phyloP scores from a whole-genome alignment of 495 filamentous ascomycete genomes.

The Chaetomium fimeti region DNA sequence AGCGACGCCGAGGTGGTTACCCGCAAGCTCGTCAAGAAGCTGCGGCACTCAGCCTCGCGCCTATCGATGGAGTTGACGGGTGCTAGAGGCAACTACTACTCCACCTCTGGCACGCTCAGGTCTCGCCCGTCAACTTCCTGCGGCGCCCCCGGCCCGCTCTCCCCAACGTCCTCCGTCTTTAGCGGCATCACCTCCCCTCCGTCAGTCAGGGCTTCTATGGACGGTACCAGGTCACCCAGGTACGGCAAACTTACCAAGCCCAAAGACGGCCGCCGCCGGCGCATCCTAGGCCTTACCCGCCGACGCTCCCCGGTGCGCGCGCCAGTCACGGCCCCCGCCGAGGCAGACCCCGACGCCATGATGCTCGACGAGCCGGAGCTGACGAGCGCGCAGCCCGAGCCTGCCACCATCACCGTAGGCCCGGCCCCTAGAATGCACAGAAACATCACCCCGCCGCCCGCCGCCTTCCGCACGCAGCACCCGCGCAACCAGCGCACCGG shows the following conservation, averaged over 20 bases:
- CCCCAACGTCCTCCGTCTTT: slow-evolving; percentile 13
- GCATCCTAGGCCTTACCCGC: slow-evolving; percentile 13
- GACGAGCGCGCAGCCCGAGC: neutral
- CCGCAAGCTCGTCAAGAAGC: slow-evolving; percentile 41
- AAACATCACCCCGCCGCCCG: slow-evolving; percentile 13
- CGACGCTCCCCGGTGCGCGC: slow-evolving; percentile 1
- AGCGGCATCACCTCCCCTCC: neutral
- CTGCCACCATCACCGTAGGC: neutral
- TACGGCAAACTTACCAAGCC: slow-evolving; percentile 24
- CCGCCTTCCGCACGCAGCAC: slow-evolving; percentile 9
- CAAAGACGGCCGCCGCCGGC: slow-evolving; percentile 15
- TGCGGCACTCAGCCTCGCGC: slow-evolving; percentile 33
- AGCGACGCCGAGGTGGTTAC: slow-evolving; percentile 27
- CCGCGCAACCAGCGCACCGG: slow-evolving; percentile 18
- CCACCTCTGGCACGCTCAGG: neutral
- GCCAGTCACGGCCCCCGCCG: neutral
- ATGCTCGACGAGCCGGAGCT: slow-evolving; percentile 17
- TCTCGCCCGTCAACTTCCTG: slow-evolving; percentile 24
- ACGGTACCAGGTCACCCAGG: neutral
- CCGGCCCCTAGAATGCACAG: neutral
- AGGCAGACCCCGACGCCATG: slow-evolving; percentile 15
- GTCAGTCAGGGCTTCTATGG: neutral
- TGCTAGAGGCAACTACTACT: neutral
- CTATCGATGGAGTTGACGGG: slow-evolving; percentile 21
- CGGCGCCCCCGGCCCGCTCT: slow-evolving; percentile 3